Conservation (phyloP, 257 asterid genomes). For the Penstemon davidsonii region DNA sequence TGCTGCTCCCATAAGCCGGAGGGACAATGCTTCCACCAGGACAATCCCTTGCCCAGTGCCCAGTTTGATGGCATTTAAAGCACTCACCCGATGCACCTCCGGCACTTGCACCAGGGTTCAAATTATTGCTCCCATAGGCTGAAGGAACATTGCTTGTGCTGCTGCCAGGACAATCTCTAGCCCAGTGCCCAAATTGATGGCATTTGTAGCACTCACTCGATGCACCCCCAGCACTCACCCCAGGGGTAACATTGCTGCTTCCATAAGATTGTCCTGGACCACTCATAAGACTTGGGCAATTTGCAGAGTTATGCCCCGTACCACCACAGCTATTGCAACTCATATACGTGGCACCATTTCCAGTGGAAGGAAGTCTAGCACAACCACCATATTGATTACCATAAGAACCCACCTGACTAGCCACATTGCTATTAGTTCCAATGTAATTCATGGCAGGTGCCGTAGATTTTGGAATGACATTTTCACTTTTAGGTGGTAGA, state of each 20-base stretch:
- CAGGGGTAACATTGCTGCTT: slow-evolving; percentile 37
- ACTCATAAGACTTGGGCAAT: slow-evolving; percentile 67
- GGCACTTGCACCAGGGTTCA: slow-evolving; percentile 34
- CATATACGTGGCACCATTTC: slow-evolving; percentile 40
- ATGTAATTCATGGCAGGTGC: slow-evolving; percentile 35
- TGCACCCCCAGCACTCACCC: slow-evolving; percentile 34
- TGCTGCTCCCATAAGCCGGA: slow-evolving; percentile 54
- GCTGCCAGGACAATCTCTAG: slow-evolving; percentile 68
- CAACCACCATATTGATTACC: slow-evolving; percentile 62
- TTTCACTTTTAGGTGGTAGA: slow-evolving; percentile 43
- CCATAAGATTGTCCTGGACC: slow-evolving; percentile 72
- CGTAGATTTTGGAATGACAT: slow-evolving; percentile 30
- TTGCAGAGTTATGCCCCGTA: slow-evolving; percentile 64
- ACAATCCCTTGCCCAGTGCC: slow-evolving; percentile 92
- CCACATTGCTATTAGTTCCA: slow-evolving; percentile 34
- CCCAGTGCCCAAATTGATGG: slow-evolving; percentile 86
- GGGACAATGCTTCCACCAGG: slow-evolving; percentile 49
- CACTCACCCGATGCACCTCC: slow-evolving; percentile 56
- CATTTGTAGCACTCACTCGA: slow-evolving; percentile 77
- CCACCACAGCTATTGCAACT: slow-evolving; percentile 82
- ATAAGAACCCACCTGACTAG: slow-evolving; percentile 42
- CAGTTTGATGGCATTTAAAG: slow-evolving; percentile 74
- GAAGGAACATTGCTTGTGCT: slow-evolving; percentile 42
- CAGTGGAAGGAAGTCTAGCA: slow-evolving; percentile 43
- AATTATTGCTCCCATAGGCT: slow-evolving; percentile 31